Evolutionary conservation across 2,329 filamentous ascomycete species (phyloP), one percentile per base, ranked within the genome.

Genomic region (Trichophaea hybrida): DNA sequence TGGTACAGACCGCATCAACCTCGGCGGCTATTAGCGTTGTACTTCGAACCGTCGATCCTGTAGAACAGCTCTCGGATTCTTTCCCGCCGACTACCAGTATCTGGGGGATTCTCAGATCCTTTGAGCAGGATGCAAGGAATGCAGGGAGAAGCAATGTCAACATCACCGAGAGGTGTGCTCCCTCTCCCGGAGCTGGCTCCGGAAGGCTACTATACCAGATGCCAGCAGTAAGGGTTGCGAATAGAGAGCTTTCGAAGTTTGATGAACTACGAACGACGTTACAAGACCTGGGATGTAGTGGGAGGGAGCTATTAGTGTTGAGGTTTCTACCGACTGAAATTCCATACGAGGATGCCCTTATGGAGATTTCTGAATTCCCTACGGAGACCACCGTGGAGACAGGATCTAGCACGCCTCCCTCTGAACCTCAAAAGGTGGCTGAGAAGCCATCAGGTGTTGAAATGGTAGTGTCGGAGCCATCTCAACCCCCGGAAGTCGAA

Each of bases 61-160:
- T 44, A 17, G 37, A 24, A 31, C 66, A 93, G 69, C 81, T 79
- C 17, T 76, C 75, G 49, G 76, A 78, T 53, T 76, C 79, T 17
- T 89, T 97, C 62, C 83, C 90, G 1, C 94, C 86, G 71, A 85
- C 88, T 65, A 87, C 88, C 38, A 87, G 88, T 15, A 71, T 98
- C 72, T 98, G 93, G 93, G 80, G 88, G 66, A 77, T 97, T 33
- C 71, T 98, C 59, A 84, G 93, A 61, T 88, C 93, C 70, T 94
- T 97, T 66, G 93, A 98, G 73, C 85, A 85, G 64, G 81, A 77
- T 53, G 55, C 17, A 8, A n/a, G 43, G 15, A 32, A 13, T 13
- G 55, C 55, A 13, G 76, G 77, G 59, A 78, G 78, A 6, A 76
- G 73, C 57, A 80, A 76, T 58, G 75, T 87, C 65, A 96, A 96